These are phyloP conservation scores for Xylaria sp. DNA, from an alignment of 2,329 filamentous ascomycete genomes.

Conservation along the genomic window DNA sequence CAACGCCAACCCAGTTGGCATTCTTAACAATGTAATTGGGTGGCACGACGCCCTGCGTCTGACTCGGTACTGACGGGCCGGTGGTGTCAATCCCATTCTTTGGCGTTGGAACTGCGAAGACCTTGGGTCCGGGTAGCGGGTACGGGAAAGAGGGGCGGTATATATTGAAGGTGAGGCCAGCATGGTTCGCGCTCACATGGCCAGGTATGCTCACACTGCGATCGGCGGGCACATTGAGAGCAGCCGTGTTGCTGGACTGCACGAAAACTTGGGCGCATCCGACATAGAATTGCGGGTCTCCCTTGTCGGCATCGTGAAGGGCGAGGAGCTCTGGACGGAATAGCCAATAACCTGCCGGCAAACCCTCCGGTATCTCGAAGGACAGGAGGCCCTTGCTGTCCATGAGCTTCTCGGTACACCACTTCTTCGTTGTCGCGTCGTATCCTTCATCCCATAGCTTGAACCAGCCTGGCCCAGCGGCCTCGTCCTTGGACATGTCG, in stretches of 20 bases:
- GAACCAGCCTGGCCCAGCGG: slow-evolving; percentile 74
- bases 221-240: slow-evolving; percentile 53
- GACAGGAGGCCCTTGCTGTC: slow-evolving; percentile 67
- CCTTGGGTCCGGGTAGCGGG: slow-evolving; percentile 60
- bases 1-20: slow-evolving; percentile 73
- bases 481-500: slow-evolving; percentile 57
- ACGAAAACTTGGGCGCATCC: slow-evolving; percentile 76
- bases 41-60: slow-evolving; percentile 56
- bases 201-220: slow-evolving; percentile 69
- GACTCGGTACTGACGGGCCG: slow-evolving; percentile 2
- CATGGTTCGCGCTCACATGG: slow-evolving; percentile 60
- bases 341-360: slow-evolving; percentile 73
- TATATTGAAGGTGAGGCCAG: slow-evolving; percentile 68
- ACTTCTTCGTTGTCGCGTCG: slow-evolving; percentile 58
- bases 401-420: slow-evolving; percentile 75
- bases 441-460: slow-evolving; percentile 77
- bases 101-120: slow-evolving; percentile 51
- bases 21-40: slow-evolving; percentile 66
- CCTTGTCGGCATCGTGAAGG: slow-evolving; percentile 64
- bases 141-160: slow-evolving; percentile 64
- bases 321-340: slow-evolving; percentile 72
- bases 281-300: slow-evolving; percentile 73
- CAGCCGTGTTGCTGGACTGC: slow-evolving; percentile 50
- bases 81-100: slow-evolving; percentile 7
- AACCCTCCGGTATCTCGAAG: slow-evolving; percentile 63